These are phyloP conservation scores for Saccharomycopsis malanga DNA, from an alignment of 805 yeast genomes.

Conservation along the genomic window DNA sequence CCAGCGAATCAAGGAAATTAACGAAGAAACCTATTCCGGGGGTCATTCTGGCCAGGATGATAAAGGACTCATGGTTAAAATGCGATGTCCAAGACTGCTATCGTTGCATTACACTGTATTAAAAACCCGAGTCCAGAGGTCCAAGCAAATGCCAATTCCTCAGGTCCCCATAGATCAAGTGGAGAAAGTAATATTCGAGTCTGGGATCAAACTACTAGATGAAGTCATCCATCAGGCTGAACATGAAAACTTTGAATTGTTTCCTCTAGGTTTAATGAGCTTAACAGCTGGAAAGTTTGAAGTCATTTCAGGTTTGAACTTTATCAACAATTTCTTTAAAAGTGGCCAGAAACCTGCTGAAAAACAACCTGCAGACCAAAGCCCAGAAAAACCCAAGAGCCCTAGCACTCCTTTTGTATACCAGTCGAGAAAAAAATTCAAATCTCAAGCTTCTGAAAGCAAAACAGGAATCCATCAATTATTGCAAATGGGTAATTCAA, in stretches of 20 bases:
- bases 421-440: slow-evolving; percentile 4
- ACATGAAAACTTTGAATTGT: slow-evolving; percentile 28
- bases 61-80: neutral
- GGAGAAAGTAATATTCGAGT: slow-evolving; percentile 26
- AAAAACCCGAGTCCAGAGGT: slow-evolving; percentile 3
- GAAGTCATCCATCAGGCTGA: slow-evolving; percentile 30
- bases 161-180: slow-evolving; percentile 11
- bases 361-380: neutral
- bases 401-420: slow-evolving; percentile 1
- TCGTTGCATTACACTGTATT: slow-evolving; percentile 10
- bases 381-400: neutral
- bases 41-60: neutral
- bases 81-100: slow-evolving; percentile 14
- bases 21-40: slow-evolving; percentile 45
- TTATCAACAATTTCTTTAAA: slow-evolving; percentile 17
- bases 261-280: slow-evolving; percentile 45
- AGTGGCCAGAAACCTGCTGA: neutral
- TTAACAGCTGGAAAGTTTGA: slow-evolving; percentile 51
- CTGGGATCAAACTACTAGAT: slow-evolving; percentile 35
- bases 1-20: slow-evolving; percentile 63
- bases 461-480: neutral
- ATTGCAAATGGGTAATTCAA: neutral
- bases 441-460: neutral
- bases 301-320: slow-evolving; percentile 29
- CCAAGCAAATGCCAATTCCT: slow-evolving; percentile 18